Evolutionary conservation across 805 yeast genomes (phyloP), one percentile per base, ranked within the genome.

Genomic region (Schwanniomyces vanrijiae): DNA sequence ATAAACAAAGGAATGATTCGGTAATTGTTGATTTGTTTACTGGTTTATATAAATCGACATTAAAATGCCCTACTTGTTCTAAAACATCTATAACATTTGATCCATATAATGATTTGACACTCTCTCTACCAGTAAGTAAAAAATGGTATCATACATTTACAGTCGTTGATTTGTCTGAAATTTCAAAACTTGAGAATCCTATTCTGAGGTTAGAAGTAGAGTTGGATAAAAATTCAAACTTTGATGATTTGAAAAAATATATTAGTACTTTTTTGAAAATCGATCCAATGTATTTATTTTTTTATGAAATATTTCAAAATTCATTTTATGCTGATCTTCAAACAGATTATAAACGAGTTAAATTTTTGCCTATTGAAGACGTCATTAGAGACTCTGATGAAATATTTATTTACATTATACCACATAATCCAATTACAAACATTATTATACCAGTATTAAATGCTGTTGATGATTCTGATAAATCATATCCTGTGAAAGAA

Each of bases 21-120:
- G 76, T 88, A 0, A 81, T 92, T 18, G 77, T 83, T 21, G 98
- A 94, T 61, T 69, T 94, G 34, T 94, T 92, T 71, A 87, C 91
- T 8, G 98, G 98, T 0, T 61, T 90, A 58, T 94, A 92, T 64
- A 88, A 91, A 65, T 90, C 96, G 1, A 90, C 97, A 0, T 72
- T 94, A 45, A 77, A 86, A 10, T 92, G 99, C 61, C 98, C 98
- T 0, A 83, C 69, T 7, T 94, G 99, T 66, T 62, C 76, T 16
- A 85, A 85, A 55, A 79, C 88, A 6, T 86, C 95, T 22, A 78
- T 92, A 21, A 91, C 97, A 0, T 94, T 91, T 68, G 99, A 92
- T 63, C 98, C 99, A 0, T 92, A 83, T 60, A 89, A 83, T 67
- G 97, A 90, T 60, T 69, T 92, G 53, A 90, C 99, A 0, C 69